phyloP scores from a whole-genome alignment of 2,329 filamentous ascomycete species.

The Colletotrichum brevisporum region DNA sequence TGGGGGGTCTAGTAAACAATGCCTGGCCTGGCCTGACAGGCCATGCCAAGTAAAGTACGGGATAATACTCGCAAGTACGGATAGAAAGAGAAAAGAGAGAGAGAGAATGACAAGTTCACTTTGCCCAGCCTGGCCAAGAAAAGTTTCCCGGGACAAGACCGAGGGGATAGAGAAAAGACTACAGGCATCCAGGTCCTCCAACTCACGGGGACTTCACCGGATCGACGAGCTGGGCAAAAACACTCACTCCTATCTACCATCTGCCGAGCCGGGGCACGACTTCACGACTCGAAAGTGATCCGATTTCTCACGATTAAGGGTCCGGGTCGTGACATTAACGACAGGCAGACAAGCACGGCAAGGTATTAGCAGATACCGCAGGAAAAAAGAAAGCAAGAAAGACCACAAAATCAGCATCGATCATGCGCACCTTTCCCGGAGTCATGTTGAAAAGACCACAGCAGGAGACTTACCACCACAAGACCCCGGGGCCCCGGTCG shows the following conservation, averaged over 20 bases:
- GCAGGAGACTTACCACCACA: no score
- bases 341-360: constrained; percentile 1
- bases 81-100: neutral
- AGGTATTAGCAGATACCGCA: neutral
- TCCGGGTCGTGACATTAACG: neutral
- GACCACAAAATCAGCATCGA: constrained; percentile 2
- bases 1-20: neutral
- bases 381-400: neutral
- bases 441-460: constrained; percentile 8
- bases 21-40: neutral
- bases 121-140: constrained; percentile 11
- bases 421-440: constrained; percentile 20
- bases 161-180: neutral
- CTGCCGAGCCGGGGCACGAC: neutral
- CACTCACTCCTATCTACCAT: no score
- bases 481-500: constrained; percentile 17
- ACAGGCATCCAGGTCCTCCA: neutral
- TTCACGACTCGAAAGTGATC: constrained; percentile 23
- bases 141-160: neutral
- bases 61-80: neutral
- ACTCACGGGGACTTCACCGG: constrained; percentile 13
- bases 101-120: neutral
- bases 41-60: neutral
- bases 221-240: neutral
- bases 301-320: constrained; percentile 2